A percentile compares a stretch with the other conserved stretches of the same genome.
These are phyloP conservation scores for Camelina laxa DNA, from an alignment of 345 rosid genomes.

Conservation along the genomic window DNA sequence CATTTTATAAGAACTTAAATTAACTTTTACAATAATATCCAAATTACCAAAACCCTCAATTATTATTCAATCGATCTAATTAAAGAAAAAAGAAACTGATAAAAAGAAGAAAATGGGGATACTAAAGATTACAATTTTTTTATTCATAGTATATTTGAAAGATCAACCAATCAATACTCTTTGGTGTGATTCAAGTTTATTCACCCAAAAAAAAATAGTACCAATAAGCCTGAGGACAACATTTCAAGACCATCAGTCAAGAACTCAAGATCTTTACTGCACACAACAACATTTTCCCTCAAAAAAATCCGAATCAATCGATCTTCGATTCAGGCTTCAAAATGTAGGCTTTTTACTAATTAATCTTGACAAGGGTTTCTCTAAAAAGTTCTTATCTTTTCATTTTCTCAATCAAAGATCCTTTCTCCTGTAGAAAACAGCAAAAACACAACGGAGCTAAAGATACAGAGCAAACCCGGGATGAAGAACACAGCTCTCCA, in stretches of 20 bases:
- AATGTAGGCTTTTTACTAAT: constrained; percentile 29
- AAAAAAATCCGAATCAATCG: constrained; percentile 13
- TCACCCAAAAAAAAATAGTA: constrained; percentile 34
- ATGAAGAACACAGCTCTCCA: constrained; percentile 86
- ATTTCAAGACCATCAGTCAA: constrained; percentile 28
- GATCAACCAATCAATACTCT: constrained; percentile 28
- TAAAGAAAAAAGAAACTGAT: background rate
- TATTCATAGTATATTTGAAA: constrained; percentile 28
- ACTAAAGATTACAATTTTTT: constrained; percentile 30
- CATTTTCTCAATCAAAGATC: constrained; percentile 73
- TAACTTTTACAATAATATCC: constrained; percentile 28
- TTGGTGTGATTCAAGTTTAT: constrained; percentile 36
- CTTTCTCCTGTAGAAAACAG: constrained; percentile 90
- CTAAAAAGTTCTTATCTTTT: constrained; percentile 17
- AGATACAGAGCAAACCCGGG: constrained; percentile 84
- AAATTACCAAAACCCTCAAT: constrained; percentile 31
- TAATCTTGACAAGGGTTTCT: constrained; percentile 38
- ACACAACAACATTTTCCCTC: constrained; percentile 33
- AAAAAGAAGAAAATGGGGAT: constrained; percentile 4
- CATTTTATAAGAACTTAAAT: constrained; percentile 4
- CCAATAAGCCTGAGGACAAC: constrained; percentile 31
- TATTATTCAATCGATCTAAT: constrained; percentile 4
- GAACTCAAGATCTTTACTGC: constrained; percentile 7
- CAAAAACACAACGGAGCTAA: constrained; percentile 77
- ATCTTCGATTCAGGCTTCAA: constrained; percentile 26